These are phyloP conservation scores for Naumovozyma baii DNA, from an alignment of 805 yeast genomes.

Conservation along the genomic window DNA sequence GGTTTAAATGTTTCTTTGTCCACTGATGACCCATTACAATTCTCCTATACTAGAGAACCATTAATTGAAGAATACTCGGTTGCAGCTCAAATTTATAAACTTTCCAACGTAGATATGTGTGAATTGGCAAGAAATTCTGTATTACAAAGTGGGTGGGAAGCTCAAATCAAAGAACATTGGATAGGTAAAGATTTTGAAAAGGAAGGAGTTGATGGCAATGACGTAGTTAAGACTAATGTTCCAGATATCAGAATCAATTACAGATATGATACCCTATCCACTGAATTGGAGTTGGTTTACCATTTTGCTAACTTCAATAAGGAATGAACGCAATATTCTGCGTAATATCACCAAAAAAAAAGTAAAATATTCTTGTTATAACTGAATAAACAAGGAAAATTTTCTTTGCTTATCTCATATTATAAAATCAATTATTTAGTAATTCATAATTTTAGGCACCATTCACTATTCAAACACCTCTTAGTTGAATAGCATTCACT, in stretches of 20 bases:
- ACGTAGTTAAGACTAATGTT: conserved; percentile 88
- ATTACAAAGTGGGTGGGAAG: conserved; percentile 88
- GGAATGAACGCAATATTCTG: background rate
- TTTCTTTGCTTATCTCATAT: too few species aligned
- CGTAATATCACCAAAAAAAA: too few species aligned
- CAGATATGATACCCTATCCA: conserved; percentile 67
- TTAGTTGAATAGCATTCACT: conserved; percentile 39
- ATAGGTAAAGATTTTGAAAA: conserved; percentile 55
- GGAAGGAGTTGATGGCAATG: conserved; percentile 71
- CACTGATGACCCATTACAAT: conserved; percentile 96
- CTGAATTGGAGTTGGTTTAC: conserved; percentile 60
- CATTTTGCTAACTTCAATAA: conserved; percentile 37
- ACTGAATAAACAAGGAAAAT: too few species aligned
- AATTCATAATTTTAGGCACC: background rate
- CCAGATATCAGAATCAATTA: conserved; percentile 81
- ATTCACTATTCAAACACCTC: conserved; percentile 31
- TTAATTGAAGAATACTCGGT: conserved; percentile 95
- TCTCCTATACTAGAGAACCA: conserved; percentile 94
- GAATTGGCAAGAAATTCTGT: conserved; percentile 93
- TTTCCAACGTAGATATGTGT: conserved; percentile 93
- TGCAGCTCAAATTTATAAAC: conserved; percentile 93
- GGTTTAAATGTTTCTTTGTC: conserved; percentile 92
- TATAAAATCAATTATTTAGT: background rate
- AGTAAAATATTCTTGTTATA: too few species aligned
- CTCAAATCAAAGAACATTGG: conserved; percentile 83